phyloP scores from a whole-genome alignment of 2,329 filamentous ascomycete species.

The Fusarium subglutinans region DNA sequence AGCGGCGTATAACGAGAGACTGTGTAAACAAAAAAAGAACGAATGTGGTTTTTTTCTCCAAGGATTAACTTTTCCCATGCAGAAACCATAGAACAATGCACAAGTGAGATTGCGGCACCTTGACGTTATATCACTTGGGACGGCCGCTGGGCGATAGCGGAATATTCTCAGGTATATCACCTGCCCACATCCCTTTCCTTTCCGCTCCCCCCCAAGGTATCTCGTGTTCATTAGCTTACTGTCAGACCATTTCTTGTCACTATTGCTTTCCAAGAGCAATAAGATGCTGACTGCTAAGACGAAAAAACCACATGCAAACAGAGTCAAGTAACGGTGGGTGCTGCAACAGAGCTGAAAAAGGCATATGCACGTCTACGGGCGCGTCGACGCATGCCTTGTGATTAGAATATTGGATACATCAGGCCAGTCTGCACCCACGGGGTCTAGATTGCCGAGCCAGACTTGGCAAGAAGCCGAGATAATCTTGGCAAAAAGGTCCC shows the following conservation, averaged over 20 bases:
- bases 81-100: neutral
- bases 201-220: neutral
- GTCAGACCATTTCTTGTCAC: slow-evolving; percentile 13
- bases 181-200: slow-evolving; percentile 1
- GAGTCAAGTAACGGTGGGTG: neutral
- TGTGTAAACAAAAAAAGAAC: neutral
- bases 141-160: neutral
- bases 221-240: slow-evolving; percentile 13
- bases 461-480: slow-evolving; percentile 14
- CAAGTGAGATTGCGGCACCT: neutral
- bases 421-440: slow-evolving; percentile 3
- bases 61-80: slow-evolving; percentile 5
- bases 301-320: neutral
- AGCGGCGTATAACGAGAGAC: slow-evolving; percentile 14
- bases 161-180: neutral
- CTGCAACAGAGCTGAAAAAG: neutral
- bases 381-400: slow-evolving; percentile 14
- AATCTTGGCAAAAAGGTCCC: neutral
- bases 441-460: slow-evolving; percentile 9
- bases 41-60: slow-evolving; percentile 11
- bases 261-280: slow-evolving; percentile 4
- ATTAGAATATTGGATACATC: slow-evolving; percentile 1
- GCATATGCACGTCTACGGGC: slow-evolving; percentile 30
- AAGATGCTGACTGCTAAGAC: slow-evolving; percentile 12
- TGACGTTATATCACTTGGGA: slow-evolving; percentile 28